phyloP scores from a whole-genome alignment of 805 yeast species.

The Pichia sporocuriosa region DNA sequence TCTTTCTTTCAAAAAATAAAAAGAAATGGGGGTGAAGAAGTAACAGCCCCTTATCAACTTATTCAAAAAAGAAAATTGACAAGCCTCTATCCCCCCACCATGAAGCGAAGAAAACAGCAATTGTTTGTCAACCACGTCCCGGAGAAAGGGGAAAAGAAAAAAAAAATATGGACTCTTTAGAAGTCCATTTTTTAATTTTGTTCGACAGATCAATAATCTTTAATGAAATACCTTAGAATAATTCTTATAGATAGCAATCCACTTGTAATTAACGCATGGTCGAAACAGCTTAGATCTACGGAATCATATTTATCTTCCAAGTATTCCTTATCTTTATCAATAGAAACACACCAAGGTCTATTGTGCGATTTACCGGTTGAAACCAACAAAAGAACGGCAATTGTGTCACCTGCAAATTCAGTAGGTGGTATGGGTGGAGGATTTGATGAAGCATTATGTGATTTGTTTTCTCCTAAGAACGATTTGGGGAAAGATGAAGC shows the following conservation, averaged over 20 bases:
- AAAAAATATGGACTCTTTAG: too few relatives aligned
- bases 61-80: too few relatives aligned
- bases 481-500: constrained; percentile 7
- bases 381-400: constrained; percentile 16
- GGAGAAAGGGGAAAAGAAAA: too few relatives aligned
- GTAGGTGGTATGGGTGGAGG: constrained; percentile 48
- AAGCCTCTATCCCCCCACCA: too few relatives aligned
- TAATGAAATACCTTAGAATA: too few relatives aligned
- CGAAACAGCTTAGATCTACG: constrained; percentile 1
- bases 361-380: not conserved
- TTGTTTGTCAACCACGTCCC: too few relatives aligned
- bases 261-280: constrained; percentile 4
- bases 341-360: constrained; percentile 5
- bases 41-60: too few relatives aligned
- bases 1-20: not conserved
- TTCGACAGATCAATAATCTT: too few relatives aligned
- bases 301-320: not conserved
- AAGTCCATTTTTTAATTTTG: too few relatives aligned
- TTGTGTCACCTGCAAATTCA: constrained; percentile 48
- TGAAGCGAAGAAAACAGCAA: too few relatives aligned
- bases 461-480: constrained; percentile 15
- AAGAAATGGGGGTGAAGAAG: not conserved
- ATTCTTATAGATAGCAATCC: constrained; percentile 4
- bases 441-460: constrained; percentile 36
- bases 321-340: not conserved